Conservation (phyloP, 2,329 filamentous ascomycete genomes). For the Aplosporella prunicola region DNA sequence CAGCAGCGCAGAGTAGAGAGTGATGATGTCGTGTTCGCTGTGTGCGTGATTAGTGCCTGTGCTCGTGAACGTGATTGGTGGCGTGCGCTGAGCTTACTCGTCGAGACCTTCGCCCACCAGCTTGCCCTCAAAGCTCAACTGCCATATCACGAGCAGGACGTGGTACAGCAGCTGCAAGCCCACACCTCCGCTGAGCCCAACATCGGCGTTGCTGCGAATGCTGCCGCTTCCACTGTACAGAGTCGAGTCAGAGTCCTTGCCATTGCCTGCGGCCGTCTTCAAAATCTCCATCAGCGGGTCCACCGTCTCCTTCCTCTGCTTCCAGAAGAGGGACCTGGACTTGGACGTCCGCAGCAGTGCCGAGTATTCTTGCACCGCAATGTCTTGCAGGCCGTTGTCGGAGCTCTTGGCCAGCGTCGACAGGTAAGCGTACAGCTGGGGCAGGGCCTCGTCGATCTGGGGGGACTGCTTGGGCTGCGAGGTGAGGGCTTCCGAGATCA, state of each 20-base stretch:
- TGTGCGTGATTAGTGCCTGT: slow-evolving; percentile 13
- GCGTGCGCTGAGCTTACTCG: slow-evolving; percentile 48
- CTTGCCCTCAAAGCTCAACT: slow-evolving; percentile 79
- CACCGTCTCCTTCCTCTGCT: slow-evolving; percentile 76
- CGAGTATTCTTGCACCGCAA: slow-evolving; percentile 87
- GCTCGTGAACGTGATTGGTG: slow-evolving; percentile 12
- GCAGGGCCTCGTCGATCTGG: slow-evolving; percentile 66
- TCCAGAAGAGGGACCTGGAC: slow-evolving; percentile 80
- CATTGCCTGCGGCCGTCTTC: slow-evolving; percentile 61
- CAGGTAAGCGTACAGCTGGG: slow-evolving; percentile 76
- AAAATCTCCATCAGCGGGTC: slow-evolving; percentile 75
- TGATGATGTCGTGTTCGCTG: slow-evolving; percentile 86
- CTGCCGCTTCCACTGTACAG: slow-evolving; percentile 38
- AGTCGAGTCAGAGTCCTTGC: slow-evolving; percentile 57
- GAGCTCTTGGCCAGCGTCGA: slow-evolving; percentile 73
- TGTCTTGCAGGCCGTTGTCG: slow-evolving; percentile 87
- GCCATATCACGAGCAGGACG: slow-evolving; percentile 87
- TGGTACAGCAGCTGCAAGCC: slow-evolving; percentile 91
- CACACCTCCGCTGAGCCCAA: slow-evolving; percentile 61
- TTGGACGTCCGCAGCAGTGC: slow-evolving; percentile 66
- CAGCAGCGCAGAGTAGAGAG: slow-evolving; percentile 85
- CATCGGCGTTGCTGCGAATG: slow-evolving; percentile 56
- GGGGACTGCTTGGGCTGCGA: slow-evolving; percentile 49
- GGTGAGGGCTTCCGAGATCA: slow-evolving; percentile 58
- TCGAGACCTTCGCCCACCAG: slow-evolving; percentile 71